A percentile compares a stretch with the other conserved stretches of the same genome.
Evolutionary conservation across 805 yeast genomes (phyloP).

Genomic region (Kodamaea leandrae): DNA sequence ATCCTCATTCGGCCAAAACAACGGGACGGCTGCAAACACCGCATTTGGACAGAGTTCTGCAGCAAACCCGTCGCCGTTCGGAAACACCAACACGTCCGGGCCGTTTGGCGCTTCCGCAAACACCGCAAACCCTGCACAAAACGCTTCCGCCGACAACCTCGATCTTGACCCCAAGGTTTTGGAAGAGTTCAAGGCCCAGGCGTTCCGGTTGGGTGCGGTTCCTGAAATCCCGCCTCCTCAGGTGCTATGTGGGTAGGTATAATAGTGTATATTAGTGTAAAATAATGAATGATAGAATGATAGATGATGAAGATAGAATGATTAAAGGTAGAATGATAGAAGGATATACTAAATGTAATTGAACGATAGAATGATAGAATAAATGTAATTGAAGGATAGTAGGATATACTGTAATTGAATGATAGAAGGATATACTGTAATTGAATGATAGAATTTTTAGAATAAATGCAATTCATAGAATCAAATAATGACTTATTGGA

Average conservation of each 20-base stretch:
- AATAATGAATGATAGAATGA: not conserved
- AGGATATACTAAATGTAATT: too few relatives aligned
- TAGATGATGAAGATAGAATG: not conserved
- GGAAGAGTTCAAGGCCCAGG: conserved; percentile 45
- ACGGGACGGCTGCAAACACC: too few relatives aligned
- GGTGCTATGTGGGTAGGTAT: conserved; percentile 22
- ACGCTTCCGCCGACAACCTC: not conserved
- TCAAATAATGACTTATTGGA: too few relatives aligned
- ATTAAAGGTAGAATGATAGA: not conserved
- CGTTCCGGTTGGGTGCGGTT: conserved; percentile 57
- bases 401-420: too few relatives aligned
- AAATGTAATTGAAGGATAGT: too few relatives aligned
- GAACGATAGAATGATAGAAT: too few relatives aligned
- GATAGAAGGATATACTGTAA: too few relatives aligned
- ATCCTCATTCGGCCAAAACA: conserved; percentile 14
- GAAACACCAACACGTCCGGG: conserved; percentile 3
- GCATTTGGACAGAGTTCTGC: too few relatives aligned
- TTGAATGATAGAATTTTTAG: too few relatives aligned
- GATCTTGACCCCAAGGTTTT: conserved; percentile 45
- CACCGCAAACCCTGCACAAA: too few relatives aligned
- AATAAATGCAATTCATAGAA: too few relatives aligned
- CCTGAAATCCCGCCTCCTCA: conserved; percentile 76
- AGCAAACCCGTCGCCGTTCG: conserved; percentile 11
- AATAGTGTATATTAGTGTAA: not conserved
- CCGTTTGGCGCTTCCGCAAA: conserved; percentile 11